Percentiles rank a stretch among this genome's conserved stretches.
Evolutionary conservation across 108 stramenopile species (phyloP).

Genomic region (Discostella stelligeroides): DNA sequence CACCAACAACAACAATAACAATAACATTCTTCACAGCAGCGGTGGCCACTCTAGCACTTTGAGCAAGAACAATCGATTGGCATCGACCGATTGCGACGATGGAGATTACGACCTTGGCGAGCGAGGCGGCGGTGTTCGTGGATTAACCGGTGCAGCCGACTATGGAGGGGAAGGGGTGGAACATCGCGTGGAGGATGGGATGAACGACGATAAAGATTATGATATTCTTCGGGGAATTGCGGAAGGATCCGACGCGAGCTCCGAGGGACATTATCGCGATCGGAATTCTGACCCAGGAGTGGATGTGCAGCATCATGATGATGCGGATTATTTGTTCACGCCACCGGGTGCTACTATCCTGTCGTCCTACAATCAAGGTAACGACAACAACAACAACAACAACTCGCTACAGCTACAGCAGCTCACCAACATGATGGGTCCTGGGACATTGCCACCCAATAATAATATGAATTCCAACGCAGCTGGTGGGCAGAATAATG

Average conservation of each 20-base stretch:
- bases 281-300: conserved; percentile 45
- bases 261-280: conserved; percentile 39
- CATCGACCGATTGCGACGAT: conserved; percentile 28
- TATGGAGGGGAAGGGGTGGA: neutral
- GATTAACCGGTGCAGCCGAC: neutral
- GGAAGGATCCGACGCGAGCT: conserved; percentile 29
- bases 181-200: neutral
- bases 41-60: neutral
- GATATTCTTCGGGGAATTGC: neutral
- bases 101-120: conserved; percentile 14
- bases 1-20: neutral
- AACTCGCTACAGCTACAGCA: neutral
- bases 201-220: too few relatives aligned
- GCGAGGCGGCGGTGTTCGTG: neutral
- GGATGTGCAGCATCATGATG: conserved; percentile 13
- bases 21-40: neutral
- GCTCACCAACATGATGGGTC: too few relatives aligned
- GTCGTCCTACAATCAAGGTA: neutral
- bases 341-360: neutral
- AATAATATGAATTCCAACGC: too few relatives aligned
- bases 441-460: too few relatives aligned
- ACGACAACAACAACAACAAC: neutral
- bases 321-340: conserved; percentile 13
- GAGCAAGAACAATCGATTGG: neutral
- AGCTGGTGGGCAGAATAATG: neutral